Evolutionary conservation across 164 flowering plant genomes (phyloP).

Genomic region (Tetracentron sinense): DNA sequence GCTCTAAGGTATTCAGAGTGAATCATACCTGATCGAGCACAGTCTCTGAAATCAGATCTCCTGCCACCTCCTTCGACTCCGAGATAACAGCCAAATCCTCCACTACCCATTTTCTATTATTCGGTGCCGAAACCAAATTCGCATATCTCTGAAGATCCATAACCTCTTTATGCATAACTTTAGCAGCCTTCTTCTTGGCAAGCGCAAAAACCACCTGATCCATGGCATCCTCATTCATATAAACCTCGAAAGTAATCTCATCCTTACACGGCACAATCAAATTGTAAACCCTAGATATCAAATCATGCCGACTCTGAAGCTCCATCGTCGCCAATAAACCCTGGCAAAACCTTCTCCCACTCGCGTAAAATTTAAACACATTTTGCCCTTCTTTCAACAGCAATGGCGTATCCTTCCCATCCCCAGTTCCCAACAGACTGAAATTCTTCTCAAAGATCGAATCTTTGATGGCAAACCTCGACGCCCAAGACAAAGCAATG

Average conservation of each 20-base stretch:
- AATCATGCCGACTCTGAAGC: constrained; percentile 85
- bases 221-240: constrained; percentile 95
- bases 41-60: constrained; percentile 76
- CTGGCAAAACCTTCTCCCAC: constrained; percentile 87
- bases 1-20: not conserved
- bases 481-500: constrained; percentile 86
- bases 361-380: constrained; percentile 90
- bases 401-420: constrained; percentile 89
- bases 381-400: constrained; percentile 89
- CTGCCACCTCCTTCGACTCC: constrained; percentile 89
- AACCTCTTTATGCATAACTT: constrained; percentile 82
- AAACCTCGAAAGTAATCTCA: constrained; percentile 88
- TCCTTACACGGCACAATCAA: constrained; percentile 75
- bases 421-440: constrained; percentile 84
- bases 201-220: constrained; percentile 87
- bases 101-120: constrained; percentile 73
- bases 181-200: constrained; percentile 86
- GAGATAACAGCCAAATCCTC: constrained; percentile 73
- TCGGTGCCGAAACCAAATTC: constrained; percentile 38
- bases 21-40: constrained; percentile 89
- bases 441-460: constrained; percentile 92
- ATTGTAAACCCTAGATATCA: constrained; percentile 76
- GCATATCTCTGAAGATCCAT: constrained; percentile 82
- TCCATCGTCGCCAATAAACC: constrained; percentile 92
- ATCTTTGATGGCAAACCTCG: constrained; percentile 68